phyloP scores from a whole-genome alignment of 1,139 yeast genomes.

The Eremothecium gossypii region DNA sequence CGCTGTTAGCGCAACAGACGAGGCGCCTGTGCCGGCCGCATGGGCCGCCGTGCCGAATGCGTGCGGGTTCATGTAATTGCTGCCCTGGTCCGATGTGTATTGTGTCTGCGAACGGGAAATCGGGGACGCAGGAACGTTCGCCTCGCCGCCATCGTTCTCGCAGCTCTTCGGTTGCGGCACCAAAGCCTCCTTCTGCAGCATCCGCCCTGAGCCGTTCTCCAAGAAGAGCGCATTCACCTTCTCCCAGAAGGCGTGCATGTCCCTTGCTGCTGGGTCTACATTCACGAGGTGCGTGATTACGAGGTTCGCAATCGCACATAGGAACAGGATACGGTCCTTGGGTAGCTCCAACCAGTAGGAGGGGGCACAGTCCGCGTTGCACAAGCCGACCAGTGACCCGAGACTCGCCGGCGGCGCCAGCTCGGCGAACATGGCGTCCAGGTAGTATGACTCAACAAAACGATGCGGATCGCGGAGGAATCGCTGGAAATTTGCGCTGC shows the following conservation, averaged over 20 bases:
- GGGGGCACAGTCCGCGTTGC: no score
- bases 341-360: constrained; percentile 8
- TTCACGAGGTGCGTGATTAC: not conserved
- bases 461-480: constrained; percentile 17
- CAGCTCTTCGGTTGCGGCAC: no score
- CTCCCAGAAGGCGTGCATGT: constrained; percentile 1
- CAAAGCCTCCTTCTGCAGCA: no score
- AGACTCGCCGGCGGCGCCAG: not conserved
- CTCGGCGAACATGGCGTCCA: constrained; percentile 8
- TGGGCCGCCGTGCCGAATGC: no score
- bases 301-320: not conserved
- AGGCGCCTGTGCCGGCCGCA: no score
- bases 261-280: not conserved
- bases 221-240: not conserved
- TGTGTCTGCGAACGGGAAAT: no score
- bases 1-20: no score
- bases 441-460: constrained; percentile 20
- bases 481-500: constrained; percentile 17
- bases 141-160: no score
- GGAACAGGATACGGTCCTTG: not conserved
- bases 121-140: no score
- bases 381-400: not conserved
- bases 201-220: not conserved
- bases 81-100: no score
- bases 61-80: no score